Percentiles rank a stretch among this genome's conserved stretches.
Evolutionary conservation across 164 flowering plant species (phyloP).

Genomic region (Berberis thunbergii): DNA sequence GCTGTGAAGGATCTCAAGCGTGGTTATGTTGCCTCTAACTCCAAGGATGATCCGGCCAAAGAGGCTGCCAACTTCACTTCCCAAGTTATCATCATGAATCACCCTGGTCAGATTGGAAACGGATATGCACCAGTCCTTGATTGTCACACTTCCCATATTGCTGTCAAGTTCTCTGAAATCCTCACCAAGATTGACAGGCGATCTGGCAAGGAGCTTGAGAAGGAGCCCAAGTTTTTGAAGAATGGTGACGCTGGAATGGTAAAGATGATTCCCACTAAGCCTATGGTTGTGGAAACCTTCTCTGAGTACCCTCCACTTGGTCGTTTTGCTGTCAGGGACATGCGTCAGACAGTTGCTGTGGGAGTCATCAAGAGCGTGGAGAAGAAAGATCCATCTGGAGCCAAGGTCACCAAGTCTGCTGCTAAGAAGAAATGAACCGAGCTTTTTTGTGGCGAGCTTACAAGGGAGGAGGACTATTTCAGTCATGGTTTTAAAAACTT

Average conservation of each 20-base stretch:
- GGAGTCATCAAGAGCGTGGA: conserved; percentile 2
- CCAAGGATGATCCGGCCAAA: background rate
- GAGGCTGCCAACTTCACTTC: background rate
- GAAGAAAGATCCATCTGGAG: conserved; percentile 1
- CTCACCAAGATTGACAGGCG: conserved; percentile 1
- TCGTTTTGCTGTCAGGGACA: conserved; percentile 2
- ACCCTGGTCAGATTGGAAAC: conserved; percentile 1
- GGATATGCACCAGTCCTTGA: background rate
- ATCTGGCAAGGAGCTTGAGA: background rate
- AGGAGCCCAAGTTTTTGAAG: background rate
- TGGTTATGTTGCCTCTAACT: background rate
- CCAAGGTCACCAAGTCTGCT: conserved; percentile 1
- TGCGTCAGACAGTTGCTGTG: conserved; percentile 1
- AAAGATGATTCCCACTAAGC: background rate
- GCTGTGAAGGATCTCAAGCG: conserved; percentile 1
- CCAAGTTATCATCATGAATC: conserved; percentile 1
- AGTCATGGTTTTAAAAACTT: background rate
- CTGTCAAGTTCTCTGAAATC: background rate
- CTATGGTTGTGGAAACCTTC: conserved; percentile 1
- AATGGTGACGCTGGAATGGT: background rate
- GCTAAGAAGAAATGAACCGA: conserved; percentile 1
- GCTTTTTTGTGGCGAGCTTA: background rate
- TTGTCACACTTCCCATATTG: conserved; percentile 1
- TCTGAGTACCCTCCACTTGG: conserved; percentile 1
- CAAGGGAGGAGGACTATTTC: background rate